Base-by-base conservation (phyloP, 805 yeast species). In the Candida taoyuanica region DNA sequence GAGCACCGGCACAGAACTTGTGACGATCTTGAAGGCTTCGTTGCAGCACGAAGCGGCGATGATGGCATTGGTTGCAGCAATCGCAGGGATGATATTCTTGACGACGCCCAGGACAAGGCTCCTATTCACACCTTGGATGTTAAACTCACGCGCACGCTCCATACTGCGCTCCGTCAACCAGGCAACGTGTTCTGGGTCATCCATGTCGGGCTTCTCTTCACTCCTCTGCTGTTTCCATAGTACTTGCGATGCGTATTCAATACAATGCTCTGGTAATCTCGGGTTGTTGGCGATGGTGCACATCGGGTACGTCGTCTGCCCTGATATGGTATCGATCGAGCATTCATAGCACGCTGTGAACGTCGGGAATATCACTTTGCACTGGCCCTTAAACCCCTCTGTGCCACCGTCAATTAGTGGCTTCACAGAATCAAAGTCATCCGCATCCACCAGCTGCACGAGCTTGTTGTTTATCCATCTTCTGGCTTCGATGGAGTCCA, bases 281-380 rank as follows among this genome's bases (percentile, higher is more conserved):
- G 98, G 98, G 7, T 93, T 87, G 42, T 88, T 84, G 3, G 96
- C 95, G 36, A 93, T 81, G 0, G 98, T 93, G 60, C 98, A 93
- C 48, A 91, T 79, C 2, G 98, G 97, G 50, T 79, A 85, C 0
- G 87, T 80, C 1, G 71, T 70, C 18, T 65, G 59, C 4, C 70
- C 66, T 9, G 85, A 76, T 29, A 88, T 65, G 58, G 94, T 72
- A 42, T 81, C 84, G 37, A 85, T 65, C 5, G 95, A 84, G 54
- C 98, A 91, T 58, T 91, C 98, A 64, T 86, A 91, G 62, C 98
- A 91, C 0, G 96, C 83, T 0, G 91, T 77, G 21, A 87, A 60
- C 0, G 86, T 78, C 1, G 98, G 98, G 14, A 88, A 62, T 27
- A 91, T 87, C 12, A 87, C 82, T 52, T 95, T 78, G 12, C 88